phyloP scores from a whole-genome alignment of 257 asterid genomes.

The Solanum ossicruentum region DNA sequence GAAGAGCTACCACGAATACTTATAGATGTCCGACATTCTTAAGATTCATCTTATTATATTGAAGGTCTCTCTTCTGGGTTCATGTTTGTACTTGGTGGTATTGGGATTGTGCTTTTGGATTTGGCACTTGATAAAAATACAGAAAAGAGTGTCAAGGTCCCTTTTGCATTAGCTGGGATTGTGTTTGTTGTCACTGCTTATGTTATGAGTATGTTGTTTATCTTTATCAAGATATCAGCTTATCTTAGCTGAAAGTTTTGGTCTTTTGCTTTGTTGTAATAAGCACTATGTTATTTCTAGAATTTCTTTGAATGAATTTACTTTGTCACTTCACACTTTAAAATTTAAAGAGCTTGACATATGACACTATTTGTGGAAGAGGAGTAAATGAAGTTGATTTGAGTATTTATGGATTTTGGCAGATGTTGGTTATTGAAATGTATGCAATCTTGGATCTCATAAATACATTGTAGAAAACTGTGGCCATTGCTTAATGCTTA shows the following conservation, averaged over 20 bases:
- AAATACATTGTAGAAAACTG: not conserved
- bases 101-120: slow-evolving; percentile 47
- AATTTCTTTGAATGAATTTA: not conserved
- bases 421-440: not conserved
- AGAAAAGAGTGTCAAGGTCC: no score
- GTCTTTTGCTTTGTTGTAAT: not conserved
- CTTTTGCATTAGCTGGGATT: no score
- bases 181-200: no score
- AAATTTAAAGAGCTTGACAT: not conserved
- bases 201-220: no score
- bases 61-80: no score
- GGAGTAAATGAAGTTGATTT: not conserved
- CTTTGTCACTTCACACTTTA: not conserved
- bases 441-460: not conserved
- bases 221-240: slow-evolving; percentile 76
- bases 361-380: not conserved
- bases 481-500: not conserved
- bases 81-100: slow-evolving; percentile 26
- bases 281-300: not conserved
- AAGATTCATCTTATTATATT: no score
- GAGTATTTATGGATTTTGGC: not conserved
- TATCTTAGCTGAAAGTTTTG: slow-evolving; percentile 45
- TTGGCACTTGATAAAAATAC: slow-evolving; percentile 29
- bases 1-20: no score
- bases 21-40: no score